Percentiles rank a stretch among this genome's conserved stretches.
phyloP scores from a whole-genome alignment of 2,329 filamentous ascomycete genomes.

The Didymella arachidicola region DNA sequence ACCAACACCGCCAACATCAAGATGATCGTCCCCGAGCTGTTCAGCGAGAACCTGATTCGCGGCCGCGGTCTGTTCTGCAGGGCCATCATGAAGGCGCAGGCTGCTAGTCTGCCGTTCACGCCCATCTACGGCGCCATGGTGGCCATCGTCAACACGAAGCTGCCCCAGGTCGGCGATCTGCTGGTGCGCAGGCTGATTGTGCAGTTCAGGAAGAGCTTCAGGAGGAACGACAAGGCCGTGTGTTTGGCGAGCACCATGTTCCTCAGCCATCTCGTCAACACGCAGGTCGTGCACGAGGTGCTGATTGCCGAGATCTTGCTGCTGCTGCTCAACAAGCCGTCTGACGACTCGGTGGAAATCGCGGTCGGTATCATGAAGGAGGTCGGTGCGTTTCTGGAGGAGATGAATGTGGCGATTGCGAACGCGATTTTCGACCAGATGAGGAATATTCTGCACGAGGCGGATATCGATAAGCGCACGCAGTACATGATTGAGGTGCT shows the following conservation, averaged over 20 bases:
- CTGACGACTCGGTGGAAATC: slow-evolving; percentile 97
- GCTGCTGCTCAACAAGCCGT: slow-evolving; percentile 91
- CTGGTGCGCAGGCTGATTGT: slow-evolving; percentile 84
- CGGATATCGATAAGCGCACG: slow-evolving; percentile 96
- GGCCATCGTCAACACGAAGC: slow-evolving; percentile 95
- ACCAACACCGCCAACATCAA: slow-evolving; percentile 99
- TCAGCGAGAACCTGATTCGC: slow-evolving; percentile 90
- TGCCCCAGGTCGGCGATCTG: slow-evolving; percentile 92
- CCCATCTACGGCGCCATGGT: slow-evolving; percentile 96
- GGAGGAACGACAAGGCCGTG: slow-evolving; percentile 95
- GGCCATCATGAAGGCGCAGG: slow-evolving; percentile 98
- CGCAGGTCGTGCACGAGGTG: slow-evolving; percentile 94
- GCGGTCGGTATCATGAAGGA: slow-evolving; percentile 92
- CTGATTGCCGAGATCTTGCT: slow-evolving; percentile 90
- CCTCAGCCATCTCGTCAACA: slow-evolving; percentile 92
- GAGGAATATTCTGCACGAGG: slow-evolving; percentile 92
- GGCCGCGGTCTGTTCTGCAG: slow-evolving; percentile 92
- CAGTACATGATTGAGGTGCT: slow-evolving; percentile 99
- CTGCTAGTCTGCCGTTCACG: slow-evolving; percentile 92
- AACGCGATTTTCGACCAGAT: slow-evolving; percentile 96
- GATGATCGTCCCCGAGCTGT: slow-evolving; percentile 93
- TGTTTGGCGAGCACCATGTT: slow-evolving; percentile 94
- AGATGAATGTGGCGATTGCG: slow-evolving; percentile 90
- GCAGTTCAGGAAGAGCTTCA: slow-evolving; percentile 95
- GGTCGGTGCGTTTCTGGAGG: slow-evolving; percentile 91